phyloP scores from a whole-genome alignment of 495 filamentous ascomycete genomes.

The Daldinia vernicosa region DNA sequence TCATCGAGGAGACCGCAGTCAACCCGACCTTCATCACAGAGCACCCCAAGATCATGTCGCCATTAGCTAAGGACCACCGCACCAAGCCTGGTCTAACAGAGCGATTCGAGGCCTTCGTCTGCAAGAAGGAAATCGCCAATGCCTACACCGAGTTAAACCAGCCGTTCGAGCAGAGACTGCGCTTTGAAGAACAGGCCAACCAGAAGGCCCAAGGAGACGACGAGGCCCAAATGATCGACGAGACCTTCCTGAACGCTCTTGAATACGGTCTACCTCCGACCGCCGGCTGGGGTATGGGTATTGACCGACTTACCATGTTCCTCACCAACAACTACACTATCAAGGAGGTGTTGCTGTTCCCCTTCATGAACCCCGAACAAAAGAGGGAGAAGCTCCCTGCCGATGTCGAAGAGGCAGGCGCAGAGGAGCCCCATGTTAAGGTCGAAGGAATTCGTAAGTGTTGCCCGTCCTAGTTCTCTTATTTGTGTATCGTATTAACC shows the following conservation, averaged over 20 bases:
- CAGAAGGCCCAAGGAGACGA: constrained; percentile 98
- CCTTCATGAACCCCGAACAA: constrained; percentile 59
- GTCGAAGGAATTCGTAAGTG: constrained; percentile 38
- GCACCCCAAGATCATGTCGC: constrained; percentile 74
- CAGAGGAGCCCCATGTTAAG: constrained; percentile 31
- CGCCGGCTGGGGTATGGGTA: constrained; percentile 96
- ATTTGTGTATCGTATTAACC: neutral
- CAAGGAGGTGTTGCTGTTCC: constrained; percentile 96
- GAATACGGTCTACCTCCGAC: constrained; percentile 92
- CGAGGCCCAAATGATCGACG: constrained; percentile 94
- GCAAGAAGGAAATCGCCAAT: constrained; percentile 96
- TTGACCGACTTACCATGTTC: constrained; percentile 97
- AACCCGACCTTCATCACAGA: constrained; percentile 96
- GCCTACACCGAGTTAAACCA: constrained; percentile 99
- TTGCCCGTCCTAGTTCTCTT: neutral
- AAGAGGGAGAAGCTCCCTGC: constrained; percentile 24
- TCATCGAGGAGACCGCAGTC: constrained; percentile 91
- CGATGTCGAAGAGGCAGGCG: constrained; percentile 28
- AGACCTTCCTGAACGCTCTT: constrained; percentile 82
- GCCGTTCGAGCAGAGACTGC: constrained; percentile 89
- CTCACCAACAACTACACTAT: constrained; percentile 93
- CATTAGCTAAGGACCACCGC: constrained; percentile 94
- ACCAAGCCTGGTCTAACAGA: constrained; percentile 84
- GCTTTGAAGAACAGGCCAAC: constrained; percentile 94
- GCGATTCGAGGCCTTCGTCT: constrained; percentile 96